These are phyloP conservation scores for Artomyces pyxidatus DNA, from an alignment of 768 basidiomycete genomes.

Conservation along the genomic window DNA sequence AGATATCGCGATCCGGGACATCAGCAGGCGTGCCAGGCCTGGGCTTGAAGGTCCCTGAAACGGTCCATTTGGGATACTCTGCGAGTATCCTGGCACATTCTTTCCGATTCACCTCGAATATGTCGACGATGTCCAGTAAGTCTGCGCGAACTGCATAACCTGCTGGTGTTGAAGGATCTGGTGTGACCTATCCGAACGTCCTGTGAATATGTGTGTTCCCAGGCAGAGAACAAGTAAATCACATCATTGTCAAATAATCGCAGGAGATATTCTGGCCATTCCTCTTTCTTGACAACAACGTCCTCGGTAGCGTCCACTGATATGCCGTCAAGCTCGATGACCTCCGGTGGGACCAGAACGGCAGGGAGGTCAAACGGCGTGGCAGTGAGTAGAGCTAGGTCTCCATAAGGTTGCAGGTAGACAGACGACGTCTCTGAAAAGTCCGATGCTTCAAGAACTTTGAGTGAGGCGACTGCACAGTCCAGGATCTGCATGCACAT, in stretches of 20 bases:
- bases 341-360: slow-evolving; percentile 82
- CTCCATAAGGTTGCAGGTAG: slow-evolving; percentile 59
- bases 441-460: slow-evolving; percentile 49
- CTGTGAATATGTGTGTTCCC: background rate
- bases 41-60: slow-evolving; percentile 78
- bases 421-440: slow-evolving; percentile 49
- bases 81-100: slow-evolving; percentile 85
- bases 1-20: slow-evolving; percentile 36
- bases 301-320: slow-evolving; percentile 64
- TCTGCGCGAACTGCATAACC: slow-evolving; percentile 77
- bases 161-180: slow-evolving; percentile 60
- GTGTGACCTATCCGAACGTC: slow-evolving; percentile 50
- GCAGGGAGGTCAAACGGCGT: slow-evolving; percentile 62
- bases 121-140: slow-evolving; percentile 70
- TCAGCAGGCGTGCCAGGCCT: slow-evolving; percentile 52
- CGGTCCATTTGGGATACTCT: slow-evolving; percentile 79
- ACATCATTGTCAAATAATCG: slow-evolving; percentile 58
- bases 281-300: slow-evolving; percentile 68
- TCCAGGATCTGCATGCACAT: slow-evolving; percentile 56
- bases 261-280: slow-evolving; percentile 71
- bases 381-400: slow-evolving; percentile 34
- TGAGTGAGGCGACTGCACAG: slow-evolving; percentile 54
- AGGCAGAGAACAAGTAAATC: slow-evolving; percentile 12
- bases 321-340: slow-evolving; percentile 71
- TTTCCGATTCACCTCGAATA: slow-evolving; percentile 94